Evolutionary conservation across 139 green algal genomes (phyloP).

Genomic region (Penium margaritaceum): DNA sequence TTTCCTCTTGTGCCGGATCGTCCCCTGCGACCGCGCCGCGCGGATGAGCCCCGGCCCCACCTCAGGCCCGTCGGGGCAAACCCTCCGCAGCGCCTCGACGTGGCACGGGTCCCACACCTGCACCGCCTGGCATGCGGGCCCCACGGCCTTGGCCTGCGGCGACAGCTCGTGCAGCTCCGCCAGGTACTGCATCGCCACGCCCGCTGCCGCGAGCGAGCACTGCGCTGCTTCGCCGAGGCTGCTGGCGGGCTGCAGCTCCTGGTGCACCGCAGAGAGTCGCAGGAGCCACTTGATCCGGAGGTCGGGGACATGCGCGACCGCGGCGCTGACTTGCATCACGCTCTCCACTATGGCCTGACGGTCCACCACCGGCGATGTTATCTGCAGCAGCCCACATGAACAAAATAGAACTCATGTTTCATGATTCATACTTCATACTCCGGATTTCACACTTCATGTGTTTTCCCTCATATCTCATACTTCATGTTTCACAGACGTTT

Average conservation of each 20-base stretch:
- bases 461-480: no score
- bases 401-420: no score
- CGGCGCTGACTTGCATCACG: background rate
- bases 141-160: background rate
- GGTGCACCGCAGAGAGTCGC: background rate
- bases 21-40: background rate
- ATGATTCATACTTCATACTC: no score
- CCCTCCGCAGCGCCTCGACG: background rate
- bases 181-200: conserved; percentile 18
- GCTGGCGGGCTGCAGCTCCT: background rate
- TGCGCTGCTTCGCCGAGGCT: conserved; percentile 9
- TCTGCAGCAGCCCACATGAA: no score
- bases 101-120: background rate
- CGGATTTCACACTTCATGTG: no score
- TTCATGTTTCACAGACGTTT: no score
- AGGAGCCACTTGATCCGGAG: conserved; percentile 12
- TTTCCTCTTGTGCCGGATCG: no score
- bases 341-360: conserved; percentile 1
- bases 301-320: conserved; percentile 17
- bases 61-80: conserved; percentile 12
- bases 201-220: conserved; percentile 4
- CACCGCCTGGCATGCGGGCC: background rate
- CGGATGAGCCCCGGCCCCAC: conserved; percentile 1
- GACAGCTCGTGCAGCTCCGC: background rate
- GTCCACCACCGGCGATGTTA: background rate